Base-by-base conservation (phyloP, 352 stramenopile species). In the Elongisporangium undulatum region DNA sequence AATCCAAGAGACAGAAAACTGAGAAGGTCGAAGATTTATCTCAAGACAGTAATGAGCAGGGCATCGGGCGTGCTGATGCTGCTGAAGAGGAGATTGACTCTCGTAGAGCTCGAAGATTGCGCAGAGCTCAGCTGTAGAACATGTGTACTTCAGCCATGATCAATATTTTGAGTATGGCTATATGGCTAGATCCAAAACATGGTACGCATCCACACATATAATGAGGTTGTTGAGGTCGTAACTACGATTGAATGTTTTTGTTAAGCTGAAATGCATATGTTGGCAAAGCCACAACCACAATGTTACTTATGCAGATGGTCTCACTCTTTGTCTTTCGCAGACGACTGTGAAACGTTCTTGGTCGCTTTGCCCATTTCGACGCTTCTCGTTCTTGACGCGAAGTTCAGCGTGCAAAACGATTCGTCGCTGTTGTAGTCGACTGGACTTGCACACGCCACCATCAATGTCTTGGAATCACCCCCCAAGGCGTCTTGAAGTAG, bases 381-480 rank as follows among this genome's bases (percentile, higher is more conserved):
- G 48, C 85, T 95, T 39, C 92, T 72, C 17, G 78, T 87, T 57
- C 77, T 82, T 3, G 83, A 72, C 13, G 92, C 93, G 62, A 98
- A 98, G 77, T 97, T 96, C 54, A 98, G 82, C 48, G 89, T 97
- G 77, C 92, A 98, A 54, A 97, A 93, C 1, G 89, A 95, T 61
- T 98, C 93, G 57, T 93, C 85, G 23, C 78, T 84, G 68, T 98
- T 97, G 69, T 97, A 97, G 60, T 95, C 85, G 4, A 93, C 85
- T 0, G 92, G 90, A 61, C 85, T 94, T 13, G 82, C 82, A 55
- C 86, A 96, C 2, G 92, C 89, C 55, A 98, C 90, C 89, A 98
- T 98, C 54, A 97, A 78, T 22, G 90, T 97, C 68, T 98, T 98
- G 13, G 86, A 95, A 60, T 98, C 89, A 19, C 87, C 84, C 13